Evolutionary conservation across 2,329 filamentous ascomycete genomes (phyloP).

Genomic region (Aspergillus awamori): DNA sequence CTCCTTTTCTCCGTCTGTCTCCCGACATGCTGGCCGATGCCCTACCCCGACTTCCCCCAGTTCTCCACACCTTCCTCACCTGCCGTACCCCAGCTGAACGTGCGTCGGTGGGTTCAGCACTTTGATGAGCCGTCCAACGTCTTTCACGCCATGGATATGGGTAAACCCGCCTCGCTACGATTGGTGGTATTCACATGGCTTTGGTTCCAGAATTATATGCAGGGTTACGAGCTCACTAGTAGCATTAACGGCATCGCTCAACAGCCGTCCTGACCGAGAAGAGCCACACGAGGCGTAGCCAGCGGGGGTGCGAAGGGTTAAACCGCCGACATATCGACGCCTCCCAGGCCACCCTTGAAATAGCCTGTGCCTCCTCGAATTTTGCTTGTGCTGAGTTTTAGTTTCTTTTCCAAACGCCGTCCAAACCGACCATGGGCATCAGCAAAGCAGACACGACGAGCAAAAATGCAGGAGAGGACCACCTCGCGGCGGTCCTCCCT

Average conservation of each 20-base stretch:
- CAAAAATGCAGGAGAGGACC: neutral
- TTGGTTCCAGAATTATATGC: no score
- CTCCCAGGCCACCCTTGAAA: neutral
- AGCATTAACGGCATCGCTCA: neutral
- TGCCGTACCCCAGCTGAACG: neutral
- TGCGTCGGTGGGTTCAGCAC: neutral
- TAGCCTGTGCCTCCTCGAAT: neutral
- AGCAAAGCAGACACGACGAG: neutral
- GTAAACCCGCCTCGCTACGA: neutral
- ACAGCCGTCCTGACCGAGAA: neutral
- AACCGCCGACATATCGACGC: neutral
- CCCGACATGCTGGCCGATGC: neutral
- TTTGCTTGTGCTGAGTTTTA: neutral
- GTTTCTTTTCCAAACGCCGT: neutral
- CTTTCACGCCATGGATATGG: neutral
- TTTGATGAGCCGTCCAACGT: neutral
- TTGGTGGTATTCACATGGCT: neutral
- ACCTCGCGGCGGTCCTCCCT: neutral
- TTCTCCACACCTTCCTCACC: constrained; percentile 1
- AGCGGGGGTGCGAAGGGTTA: neutral
- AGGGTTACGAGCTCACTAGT: neutral
- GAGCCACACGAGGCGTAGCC: neutral
- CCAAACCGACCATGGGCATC: neutral
- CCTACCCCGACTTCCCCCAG: neutral
- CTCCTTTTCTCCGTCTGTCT: constrained; percentile 4